A percentile compares a stretch with the other conserved stretches of the same genome.
These are phyloP conservation scores for Globisporangium rhizosaccharum DNA, from an alignment of 352 stramenopile species.

Conservation along the genomic window DNA sequence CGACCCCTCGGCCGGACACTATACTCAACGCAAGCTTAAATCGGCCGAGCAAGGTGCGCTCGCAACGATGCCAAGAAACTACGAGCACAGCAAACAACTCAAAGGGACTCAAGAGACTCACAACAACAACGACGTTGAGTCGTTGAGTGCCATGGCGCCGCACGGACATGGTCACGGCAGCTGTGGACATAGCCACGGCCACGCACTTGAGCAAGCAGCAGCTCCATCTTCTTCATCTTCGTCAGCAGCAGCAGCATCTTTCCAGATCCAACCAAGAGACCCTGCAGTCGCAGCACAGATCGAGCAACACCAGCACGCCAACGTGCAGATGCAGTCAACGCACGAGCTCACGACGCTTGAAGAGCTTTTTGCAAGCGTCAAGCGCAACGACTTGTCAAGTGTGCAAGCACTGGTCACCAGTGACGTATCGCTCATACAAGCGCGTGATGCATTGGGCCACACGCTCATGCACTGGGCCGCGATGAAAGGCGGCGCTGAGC, in stretches of 20 bases:
- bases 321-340: too few species aligned
- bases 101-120: too few species aligned
- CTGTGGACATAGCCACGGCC: constrained; percentile 4
- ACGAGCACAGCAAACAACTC: too few species aligned
- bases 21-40: too few species aligned
- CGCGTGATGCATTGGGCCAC: constrained; percentile 57
- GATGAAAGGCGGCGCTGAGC: constrained; percentile 42
- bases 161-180: constrained; percentile 9
- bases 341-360: constrained; percentile 35
- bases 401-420: constrained; percentile 39
- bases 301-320: neutral
- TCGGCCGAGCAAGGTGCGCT: too few species aligned
- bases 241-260: constrained; percentile 1
- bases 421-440: constrained; percentile 23
- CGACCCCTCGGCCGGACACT: too few species aligned
- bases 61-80: too few species aligned
- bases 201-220: constrained; percentile 4
- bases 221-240: neutral
- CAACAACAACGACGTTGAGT: too few species aligned
- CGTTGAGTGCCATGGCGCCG: neutral
- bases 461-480: constrained; percentile 70
- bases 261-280: constrained; percentile 10
- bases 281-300: neutral
- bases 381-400: constrained; percentile 45
- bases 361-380: constrained; percentile 60